Conservation (phyloP, 1,284 basidiomycete genomes). For the Malassezia yamatoensis region DNA sequence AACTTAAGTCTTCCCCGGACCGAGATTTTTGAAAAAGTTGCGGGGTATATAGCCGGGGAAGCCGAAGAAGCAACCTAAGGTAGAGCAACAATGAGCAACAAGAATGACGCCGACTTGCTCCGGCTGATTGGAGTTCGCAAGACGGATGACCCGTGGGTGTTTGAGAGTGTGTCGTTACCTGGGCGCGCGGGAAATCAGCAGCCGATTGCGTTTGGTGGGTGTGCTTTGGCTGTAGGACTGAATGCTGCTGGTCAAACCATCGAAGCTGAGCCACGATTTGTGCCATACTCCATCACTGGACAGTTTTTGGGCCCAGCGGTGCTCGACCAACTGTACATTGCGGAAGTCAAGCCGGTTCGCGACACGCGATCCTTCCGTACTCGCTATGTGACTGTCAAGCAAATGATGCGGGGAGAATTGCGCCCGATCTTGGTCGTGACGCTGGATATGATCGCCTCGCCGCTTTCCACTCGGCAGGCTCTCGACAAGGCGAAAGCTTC, state of each 20-base stretch:
- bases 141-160: constrained; percentile 21
- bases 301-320: constrained; percentile 31
- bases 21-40: too few relatives aligned
- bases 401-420: constrained; percentile 22
- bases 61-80: too few relatives aligned
- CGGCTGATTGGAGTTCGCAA: constrained; percentile 24
- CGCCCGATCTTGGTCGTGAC: constrained; percentile 23
- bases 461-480: constrained; percentile 13
- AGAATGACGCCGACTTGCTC: constrained; percentile 12
- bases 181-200: constrained; percentile 31
- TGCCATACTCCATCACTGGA: constrained; percentile 31
- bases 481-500: neutral
- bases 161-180: constrained; percentile 21
- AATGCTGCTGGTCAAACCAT: constrained; percentile 31
- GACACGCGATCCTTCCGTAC: constrained; percentile 34
- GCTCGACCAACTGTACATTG: constrained; percentile 22
- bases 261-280: constrained; percentile 16
- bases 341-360: constrained; percentile 23
- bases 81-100: too few relatives aligned
- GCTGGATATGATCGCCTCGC: constrained; percentile 28
- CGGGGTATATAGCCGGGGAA: too few relatives aligned
- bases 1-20: too few relatives aligned
- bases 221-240: constrained; percentile 23
- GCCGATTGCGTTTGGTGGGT: constrained; percentile 40
- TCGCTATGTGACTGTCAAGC: constrained; percentile 25